Evolutionary conservation across 1,284 basidiomycete genomes (phyloP).

Genomic region (Puccinia coronata): DNA sequence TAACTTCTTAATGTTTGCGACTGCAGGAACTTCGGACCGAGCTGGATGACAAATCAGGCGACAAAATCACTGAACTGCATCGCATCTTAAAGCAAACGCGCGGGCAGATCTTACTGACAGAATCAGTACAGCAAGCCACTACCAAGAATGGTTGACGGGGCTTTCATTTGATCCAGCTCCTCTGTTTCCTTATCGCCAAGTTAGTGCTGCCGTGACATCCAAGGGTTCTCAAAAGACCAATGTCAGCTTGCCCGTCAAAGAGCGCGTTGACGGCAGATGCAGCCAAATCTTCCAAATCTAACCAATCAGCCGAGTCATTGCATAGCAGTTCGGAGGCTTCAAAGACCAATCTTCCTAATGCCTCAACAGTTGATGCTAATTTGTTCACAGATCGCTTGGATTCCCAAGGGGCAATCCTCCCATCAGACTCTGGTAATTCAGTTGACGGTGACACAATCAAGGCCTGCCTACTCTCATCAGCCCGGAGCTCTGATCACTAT

Average conservation of each 20-base stretch:
- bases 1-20: no score
- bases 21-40: no score
- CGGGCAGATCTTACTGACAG: conserved; percentile 16
- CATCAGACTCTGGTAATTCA: neutral
- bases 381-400: neutral
- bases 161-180: conserved; percentile 29
- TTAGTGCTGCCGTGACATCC: conserved; percentile 18
- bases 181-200: neutral
- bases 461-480: no score
- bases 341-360: neutral
- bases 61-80: conserved; percentile 9
- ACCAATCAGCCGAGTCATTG: no score
- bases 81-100: conserved; percentile 39
- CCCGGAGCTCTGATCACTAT: conserved; percentile 14
- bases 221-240: no score
- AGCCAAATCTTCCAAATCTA: no score
- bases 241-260: no score
- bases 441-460: no score
- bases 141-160: conserved; percentile 22
- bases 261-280: no score
- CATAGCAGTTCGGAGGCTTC: no score
- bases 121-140: conserved; percentile 43
- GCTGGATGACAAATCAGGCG: neutral
- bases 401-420: neutral
- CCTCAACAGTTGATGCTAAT: neutral